phyloP scores from a whole-genome alignment of 257 asterid genomes.

The Forsythia suspensa region DNA sequence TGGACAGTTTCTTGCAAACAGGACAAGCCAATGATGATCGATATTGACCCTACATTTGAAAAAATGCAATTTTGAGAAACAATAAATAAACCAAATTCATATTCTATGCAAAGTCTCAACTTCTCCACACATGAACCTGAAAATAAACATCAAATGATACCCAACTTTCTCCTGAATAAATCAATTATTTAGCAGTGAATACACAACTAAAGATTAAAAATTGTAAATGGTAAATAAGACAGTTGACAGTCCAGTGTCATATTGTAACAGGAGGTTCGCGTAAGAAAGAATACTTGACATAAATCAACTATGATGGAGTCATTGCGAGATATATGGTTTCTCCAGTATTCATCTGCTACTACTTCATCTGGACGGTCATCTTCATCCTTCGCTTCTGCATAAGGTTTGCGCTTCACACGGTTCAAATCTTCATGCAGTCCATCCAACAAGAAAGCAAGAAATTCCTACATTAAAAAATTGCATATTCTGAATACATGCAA shows the following conservation, averaged over 20 bases:
- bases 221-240: neutral
- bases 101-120: no score
- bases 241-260: neutral
- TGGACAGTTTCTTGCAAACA: conserved; percentile 56
- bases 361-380: conserved; percentile 59
- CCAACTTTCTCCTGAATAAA: no score
- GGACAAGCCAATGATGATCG: conserved; percentile 70
- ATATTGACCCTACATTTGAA: conserved; percentile 63
- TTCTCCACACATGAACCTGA: no score
- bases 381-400: conserved; percentile 50
- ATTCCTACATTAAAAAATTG: conserved; percentile 45
- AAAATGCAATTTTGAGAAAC: conserved; percentile 18
- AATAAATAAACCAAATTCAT: conserved; percentile 7
- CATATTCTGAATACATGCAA: conserved; percentile 16
- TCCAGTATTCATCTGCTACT: conserved; percentile 74
- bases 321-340: conserved; percentile 62
- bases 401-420: conserved; percentile 70
- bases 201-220: no score
- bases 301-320: conserved; percentile 70
- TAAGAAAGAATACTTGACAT: conserved; percentile 49
- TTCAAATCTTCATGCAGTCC: conserved; percentile 84
- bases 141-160: no score
- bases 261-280: neutral
- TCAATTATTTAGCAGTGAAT: no score
- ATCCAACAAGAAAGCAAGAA: conserved; percentile 71